Percentiles rank a stretch among this genome's conserved stretches.
Evolutionary conservation across 306 rosid species (phyloP).

Genomic region (Vicia faba): DNA sequence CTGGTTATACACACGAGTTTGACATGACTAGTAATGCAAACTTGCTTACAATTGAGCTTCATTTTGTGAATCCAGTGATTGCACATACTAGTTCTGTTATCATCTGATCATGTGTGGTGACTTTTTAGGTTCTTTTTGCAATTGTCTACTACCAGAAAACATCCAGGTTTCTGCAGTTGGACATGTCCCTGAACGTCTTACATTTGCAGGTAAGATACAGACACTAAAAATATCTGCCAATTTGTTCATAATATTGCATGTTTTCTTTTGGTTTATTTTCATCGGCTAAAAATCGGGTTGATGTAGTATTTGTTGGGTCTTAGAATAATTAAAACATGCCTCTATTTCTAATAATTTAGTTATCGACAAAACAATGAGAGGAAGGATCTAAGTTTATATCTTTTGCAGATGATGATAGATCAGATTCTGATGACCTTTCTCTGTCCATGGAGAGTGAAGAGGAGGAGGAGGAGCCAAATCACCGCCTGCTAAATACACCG

Average conservation of each 20-base stretch:
- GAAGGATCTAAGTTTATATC: constrained; percentile 19
- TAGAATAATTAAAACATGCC: constrained; percentile 3
- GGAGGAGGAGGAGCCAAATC: constrained; percentile 69
- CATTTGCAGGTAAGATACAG: constrained; percentile 62
- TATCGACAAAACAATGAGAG: constrained; percentile 15
- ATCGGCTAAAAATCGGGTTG: constrained; percentile 12
- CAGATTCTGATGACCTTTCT: constrained; percentile 64
- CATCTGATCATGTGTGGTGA: constrained; percentile 47
- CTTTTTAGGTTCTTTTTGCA: constrained; percentile 90
- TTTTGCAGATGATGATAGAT: constrained; percentile 73
- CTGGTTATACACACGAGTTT: constrained; percentile 10
- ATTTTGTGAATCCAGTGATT: constrained; percentile 27
- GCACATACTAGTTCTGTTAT: constrained; percentile 36
- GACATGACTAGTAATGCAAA: constrained; percentile 13
- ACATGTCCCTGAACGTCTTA: constrained; percentile 75
- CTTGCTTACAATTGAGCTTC: constrained; percentile 15
- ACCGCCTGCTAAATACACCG: constrained; percentile 60
- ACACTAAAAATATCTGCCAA: constrained; percentile 1
- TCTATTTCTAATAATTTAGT: constrained; percentile 4
- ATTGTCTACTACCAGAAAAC: constrained; percentile 92
- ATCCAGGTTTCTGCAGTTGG: constrained; percentile 77
- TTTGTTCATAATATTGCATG: constrained; percentile 10
- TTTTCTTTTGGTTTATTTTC: constrained; percentile 28
- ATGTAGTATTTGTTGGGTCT: constrained; percentile 21
- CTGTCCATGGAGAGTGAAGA: constrained; percentile 58